Evolutionary conservation across 2,329 filamentous ascomycete species (phyloP), one percentile per base, ranked within the genome.

Genomic region (Pseudophaeomoniella oleicola): DNA sequence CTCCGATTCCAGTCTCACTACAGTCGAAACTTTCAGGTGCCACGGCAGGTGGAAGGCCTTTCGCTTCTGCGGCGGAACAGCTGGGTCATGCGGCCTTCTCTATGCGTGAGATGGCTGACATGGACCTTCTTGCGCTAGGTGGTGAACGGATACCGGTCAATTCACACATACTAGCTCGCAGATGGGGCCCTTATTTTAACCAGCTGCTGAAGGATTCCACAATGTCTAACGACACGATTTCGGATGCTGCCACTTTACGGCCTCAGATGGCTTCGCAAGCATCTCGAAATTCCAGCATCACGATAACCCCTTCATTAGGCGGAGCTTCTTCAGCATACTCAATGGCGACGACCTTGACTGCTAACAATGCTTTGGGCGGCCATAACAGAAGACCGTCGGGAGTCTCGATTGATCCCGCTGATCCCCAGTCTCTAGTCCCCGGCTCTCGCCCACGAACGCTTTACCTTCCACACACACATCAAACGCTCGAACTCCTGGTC

Each of bases 161-260:
- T 57, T 96, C 90, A 4, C 76, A 86, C 39, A 73, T 98, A 12
- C 70, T 96, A 12, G 80, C 82, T 6, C 74, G 85, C 17, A 71
- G 90, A 52, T 98, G 90, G 90, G 90, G 90, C 0, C 85, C 86
- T 0, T 94, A 93, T 54, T 96, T 98, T 59, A 85, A 94, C 38
- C 84, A 93, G 53, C 69, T 98, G 2, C 67, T 96, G 6, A 75
- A 82, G 17, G 87, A 94, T 56, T 84, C 82, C 31, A 67, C 69
- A 3, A 69, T 76, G 1, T 75, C 75, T 10, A 71, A 79, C 39
- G 78, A 81, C 37, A 60, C 46, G 39, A 73, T 75, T 37, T 58
- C 60, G 16, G 86, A 94, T 46, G 72, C 79, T 0, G 71, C 77
- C 17, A 90, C 85, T 1, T 59, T 93, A 19, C 72, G 85, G 33